phyloP scores from a whole-genome alignment of 2,329 filamentous ascomycete species.

The Apiospora arundinis region DNA sequence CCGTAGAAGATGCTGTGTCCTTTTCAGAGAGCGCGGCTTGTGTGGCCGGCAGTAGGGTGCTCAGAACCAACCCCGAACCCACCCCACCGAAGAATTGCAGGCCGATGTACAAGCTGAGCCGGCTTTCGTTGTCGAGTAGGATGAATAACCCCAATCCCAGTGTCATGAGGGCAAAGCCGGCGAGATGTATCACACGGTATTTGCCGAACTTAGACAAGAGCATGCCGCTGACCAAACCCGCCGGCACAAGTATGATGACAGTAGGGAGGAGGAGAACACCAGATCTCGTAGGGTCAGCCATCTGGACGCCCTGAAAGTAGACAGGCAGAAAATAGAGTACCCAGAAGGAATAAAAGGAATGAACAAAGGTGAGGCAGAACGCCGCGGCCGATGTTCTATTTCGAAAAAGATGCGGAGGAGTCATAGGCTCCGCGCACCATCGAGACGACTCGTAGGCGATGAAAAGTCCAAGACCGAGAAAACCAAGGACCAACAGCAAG shows the following conservation, averaged over 20 bases:
- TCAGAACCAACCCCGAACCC: slow-evolving; percentile 47
- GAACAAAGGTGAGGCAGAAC: slow-evolving; percentile 43
- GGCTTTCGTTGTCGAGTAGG: slow-evolving; percentile 41
- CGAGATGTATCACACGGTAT: slow-evolving; percentile 35
- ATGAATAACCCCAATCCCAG: slow-evolving; percentile 46
- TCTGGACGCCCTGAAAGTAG: slow-evolving; percentile 51
- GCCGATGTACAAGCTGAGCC: slow-evolving; percentile 43
- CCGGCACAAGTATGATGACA: slow-evolving; percentile 27
- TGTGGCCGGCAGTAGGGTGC: slow-evolving; percentile 47
- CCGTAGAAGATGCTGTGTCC: slow-evolving; percentile 41
- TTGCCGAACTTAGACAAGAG: slow-evolving; percentile 37
- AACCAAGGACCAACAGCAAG: slow-evolving; percentile 46
- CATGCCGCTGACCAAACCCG: slow-evolving; percentile 29
- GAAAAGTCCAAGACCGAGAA: slow-evolving; percentile 43
- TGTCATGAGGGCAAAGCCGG: slow-evolving; percentile 38
- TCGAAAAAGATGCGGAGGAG: slow-evolving; percentile 49
- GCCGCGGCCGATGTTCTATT: slow-evolving; percentile 45
- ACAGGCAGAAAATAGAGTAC: slow-evolving; percentile 49
- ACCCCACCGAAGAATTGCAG: slow-evolving; percentile 44
- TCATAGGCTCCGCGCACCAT: slow-evolving; percentile 35
- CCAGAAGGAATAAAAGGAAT: slow-evolving; percentile 43
- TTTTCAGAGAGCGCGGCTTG: slow-evolving; percentile 41
- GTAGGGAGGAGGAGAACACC: slow-evolving; percentile 39
- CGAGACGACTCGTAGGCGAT: slow-evolving; percentile 22
- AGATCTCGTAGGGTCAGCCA: slow-evolving; percentile 36